Conservation (phyloP, 2,329 filamentous ascomycete genomes). For the Colletotrichum sp. region DNA sequence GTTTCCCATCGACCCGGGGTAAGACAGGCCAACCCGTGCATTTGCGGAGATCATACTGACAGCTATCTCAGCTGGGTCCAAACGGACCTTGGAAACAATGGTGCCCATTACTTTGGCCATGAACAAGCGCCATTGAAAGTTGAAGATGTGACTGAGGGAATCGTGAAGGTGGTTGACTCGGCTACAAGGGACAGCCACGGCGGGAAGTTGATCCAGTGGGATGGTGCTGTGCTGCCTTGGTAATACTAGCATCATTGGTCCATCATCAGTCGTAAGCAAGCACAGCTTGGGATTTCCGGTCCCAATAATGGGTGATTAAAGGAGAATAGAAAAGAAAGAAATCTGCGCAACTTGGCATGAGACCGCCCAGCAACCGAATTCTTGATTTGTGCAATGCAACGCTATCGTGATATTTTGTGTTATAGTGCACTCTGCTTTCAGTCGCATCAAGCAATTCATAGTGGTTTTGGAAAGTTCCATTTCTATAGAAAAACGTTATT, state of each 20-base stretch:
- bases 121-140: background rate
- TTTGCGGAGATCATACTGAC: background rate
- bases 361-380: background rate
- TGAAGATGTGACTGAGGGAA: background rate
- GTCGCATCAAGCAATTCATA: background rate
- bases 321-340: background rate
- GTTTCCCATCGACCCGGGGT: background rate
- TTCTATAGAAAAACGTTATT: background rate
- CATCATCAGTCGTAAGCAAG: background rate
- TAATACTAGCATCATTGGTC: background rate
- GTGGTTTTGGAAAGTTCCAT: background rate
- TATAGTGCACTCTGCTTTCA: background rate
- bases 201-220: background rate
- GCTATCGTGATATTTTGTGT: background rate
- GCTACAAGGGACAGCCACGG: background rate
- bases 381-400: background rate
- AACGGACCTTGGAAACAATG: background rate
- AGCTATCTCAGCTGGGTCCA: background rate
- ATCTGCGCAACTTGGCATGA: background rate
- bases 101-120: background rate
- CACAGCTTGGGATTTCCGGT: background rate
- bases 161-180: background rate
- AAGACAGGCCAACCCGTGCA: background rate
- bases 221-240: background rate
- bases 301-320: background rate